A percentile compares a stretch with the other conserved stretches of the same genome.
These are phyloP conservation scores for Helotiales sp. DNA, from an alignment of 2,329 filamentous ascomycete genomes.

Conservation along the genomic window DNA sequence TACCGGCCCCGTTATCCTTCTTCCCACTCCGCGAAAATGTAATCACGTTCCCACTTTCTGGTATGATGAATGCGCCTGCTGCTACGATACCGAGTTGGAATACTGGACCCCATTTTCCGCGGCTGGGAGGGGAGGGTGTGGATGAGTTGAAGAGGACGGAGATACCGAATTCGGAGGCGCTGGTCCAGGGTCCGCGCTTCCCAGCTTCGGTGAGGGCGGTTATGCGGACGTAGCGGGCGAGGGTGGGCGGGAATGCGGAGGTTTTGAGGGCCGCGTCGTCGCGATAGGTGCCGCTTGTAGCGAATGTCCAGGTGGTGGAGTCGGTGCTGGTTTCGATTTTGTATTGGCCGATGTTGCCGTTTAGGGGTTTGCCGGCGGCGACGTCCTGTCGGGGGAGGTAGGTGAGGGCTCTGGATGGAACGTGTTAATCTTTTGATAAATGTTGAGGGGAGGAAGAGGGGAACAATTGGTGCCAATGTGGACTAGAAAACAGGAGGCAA, in stretches of 20 bases:
- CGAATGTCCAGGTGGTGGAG: neutral
- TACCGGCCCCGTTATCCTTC: neutral
- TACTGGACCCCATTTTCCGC: slow-evolving; percentile 2
- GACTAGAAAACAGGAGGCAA: neutral
- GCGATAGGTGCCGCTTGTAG: neutral
- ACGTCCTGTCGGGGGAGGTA: neutral
- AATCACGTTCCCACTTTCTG: neutral
- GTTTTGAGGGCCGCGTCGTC: neutral
- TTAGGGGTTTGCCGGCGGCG: neutral
- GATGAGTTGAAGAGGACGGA: neutral
- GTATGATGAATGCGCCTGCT: slow-evolving; percentile 1
- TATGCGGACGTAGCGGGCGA: neutral
- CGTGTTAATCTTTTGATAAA: neutral
- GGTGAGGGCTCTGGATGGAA: neutral
- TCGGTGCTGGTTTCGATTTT: slow-evolving; percentile 7
- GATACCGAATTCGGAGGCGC: neutral
- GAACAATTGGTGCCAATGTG: no score
- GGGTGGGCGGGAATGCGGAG: neutral
- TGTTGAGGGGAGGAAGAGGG: no score
- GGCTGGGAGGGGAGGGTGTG: neutral
- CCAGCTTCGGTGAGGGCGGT: neutral
- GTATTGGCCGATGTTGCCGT: neutral
- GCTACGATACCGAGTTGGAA: neutral
- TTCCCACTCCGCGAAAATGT: neutral
- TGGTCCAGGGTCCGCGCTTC: neutral